phyloP scores from a whole-genome alignment of 2,329 filamentous ascomycete species.

The Exophiala viscosa region DNA sequence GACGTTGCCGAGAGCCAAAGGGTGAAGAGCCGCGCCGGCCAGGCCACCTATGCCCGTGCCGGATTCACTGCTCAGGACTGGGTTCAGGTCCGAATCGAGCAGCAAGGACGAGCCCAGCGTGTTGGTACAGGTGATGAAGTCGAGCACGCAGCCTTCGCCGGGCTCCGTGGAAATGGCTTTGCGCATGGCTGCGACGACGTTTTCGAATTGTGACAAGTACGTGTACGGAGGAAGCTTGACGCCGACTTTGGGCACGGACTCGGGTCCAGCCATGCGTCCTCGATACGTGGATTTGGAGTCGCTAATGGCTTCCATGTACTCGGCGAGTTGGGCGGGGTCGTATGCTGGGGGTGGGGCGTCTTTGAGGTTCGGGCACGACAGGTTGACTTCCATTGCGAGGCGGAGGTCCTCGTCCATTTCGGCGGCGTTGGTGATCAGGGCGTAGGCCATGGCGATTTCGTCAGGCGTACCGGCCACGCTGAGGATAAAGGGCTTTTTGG shows the following conservation, averaged over 20 bases:
- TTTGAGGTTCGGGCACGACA: slow-evolving; percentile 73
- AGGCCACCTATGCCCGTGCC: slow-evolving; percentile 64
- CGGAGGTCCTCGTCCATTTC: slow-evolving; percentile 44
- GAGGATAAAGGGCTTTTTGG: slow-evolving; percentile 51
- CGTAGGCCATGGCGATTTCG: slow-evolving; percentile 58
- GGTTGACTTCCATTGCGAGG: slow-evolving; percentile 71
- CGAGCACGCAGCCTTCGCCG: slow-evolving; percentile 20
- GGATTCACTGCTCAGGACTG: slow-evolving; percentile 51
- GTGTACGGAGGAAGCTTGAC: slow-evolving; percentile 77
- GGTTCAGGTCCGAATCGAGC: slow-evolving; percentile 36
- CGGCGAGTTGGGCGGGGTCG: slow-evolving; percentile 46
- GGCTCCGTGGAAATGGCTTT: slow-evolving; percentile 23
- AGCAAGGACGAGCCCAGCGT: slow-evolving; percentile 68
- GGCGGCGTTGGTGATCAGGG: slow-evolving; percentile 40
- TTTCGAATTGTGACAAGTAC: slow-evolving; percentile 61
- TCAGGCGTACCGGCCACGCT: slow-evolving; percentile 64
- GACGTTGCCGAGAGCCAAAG: slow-evolving; percentile 72
- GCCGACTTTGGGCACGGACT: slow-evolving; percentile 52
- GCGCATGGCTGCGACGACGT: slow-evolving; percentile 52
- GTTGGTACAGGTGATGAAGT: slow-evolving; percentile 71
- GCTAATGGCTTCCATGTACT: slow-evolving; percentile 54
- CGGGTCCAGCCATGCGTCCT: slow-evolving; percentile 26
- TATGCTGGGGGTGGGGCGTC: slow-evolving; percentile 69
- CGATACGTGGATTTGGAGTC: slow-evolving; percentile 30
- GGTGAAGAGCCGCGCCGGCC: slow-evolving; percentile 68